These are phyloP conservation scores for Boeremia exigua DNA, from an alignment of 2,329 filamentous ascomycete genomes.

Conservation along the genomic window DNA sequence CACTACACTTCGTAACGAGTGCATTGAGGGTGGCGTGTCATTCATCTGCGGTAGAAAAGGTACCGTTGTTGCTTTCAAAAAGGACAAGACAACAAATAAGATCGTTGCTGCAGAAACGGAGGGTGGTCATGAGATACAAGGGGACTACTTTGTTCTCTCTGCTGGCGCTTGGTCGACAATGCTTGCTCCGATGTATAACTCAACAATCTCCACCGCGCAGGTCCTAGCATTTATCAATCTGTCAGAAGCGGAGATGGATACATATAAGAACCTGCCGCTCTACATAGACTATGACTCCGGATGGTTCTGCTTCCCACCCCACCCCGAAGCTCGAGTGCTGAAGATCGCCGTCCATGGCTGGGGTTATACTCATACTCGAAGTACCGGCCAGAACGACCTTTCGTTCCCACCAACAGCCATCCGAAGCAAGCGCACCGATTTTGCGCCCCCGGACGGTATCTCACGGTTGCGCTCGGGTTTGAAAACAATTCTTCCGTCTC, in stretches of 20 bases:
- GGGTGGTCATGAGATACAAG: slow-evolving; percentile 12
- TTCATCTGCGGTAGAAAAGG: background rate
- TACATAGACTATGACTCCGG: slow-evolving; percentile 46
- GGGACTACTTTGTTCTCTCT: slow-evolving; percentile 32
- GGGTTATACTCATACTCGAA: slow-evolving; percentile 64
- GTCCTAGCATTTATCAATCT: slow-evolving; percentile 18
- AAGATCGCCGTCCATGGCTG: slow-evolving; percentile 74
- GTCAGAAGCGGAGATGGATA: background rate
- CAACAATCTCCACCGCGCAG: slow-evolving; percentile 18
- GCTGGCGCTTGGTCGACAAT: slow-evolving; percentile 36
- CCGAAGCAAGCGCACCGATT: slow-evolving; percentile 46
- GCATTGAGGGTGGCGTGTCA: background rate
- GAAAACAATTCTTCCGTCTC: slow-evolving; percentile 23
- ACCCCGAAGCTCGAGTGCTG: slow-evolving; percentile 58
- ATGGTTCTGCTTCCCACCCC: slow-evolving; percentile 63
- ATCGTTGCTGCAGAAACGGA: slow-evolving; percentile 9
- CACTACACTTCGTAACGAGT: background rate
- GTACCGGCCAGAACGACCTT: background rate
- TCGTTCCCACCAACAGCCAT: slow-evolving; percentile 38
- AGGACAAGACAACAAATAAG: background rate
- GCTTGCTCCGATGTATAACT: slow-evolving; percentile 13
- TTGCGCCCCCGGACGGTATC: slow-evolving; percentile 22
- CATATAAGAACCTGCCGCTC: slow-evolving; percentile 12
- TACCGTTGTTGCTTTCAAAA: background rate
- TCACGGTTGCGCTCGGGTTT: slow-evolving; percentile 11